phyloP scores from a whole-genome alignment of 2,329 filamentous ascomycete genomes.

The Ramularia collo-cygni region DNA sequence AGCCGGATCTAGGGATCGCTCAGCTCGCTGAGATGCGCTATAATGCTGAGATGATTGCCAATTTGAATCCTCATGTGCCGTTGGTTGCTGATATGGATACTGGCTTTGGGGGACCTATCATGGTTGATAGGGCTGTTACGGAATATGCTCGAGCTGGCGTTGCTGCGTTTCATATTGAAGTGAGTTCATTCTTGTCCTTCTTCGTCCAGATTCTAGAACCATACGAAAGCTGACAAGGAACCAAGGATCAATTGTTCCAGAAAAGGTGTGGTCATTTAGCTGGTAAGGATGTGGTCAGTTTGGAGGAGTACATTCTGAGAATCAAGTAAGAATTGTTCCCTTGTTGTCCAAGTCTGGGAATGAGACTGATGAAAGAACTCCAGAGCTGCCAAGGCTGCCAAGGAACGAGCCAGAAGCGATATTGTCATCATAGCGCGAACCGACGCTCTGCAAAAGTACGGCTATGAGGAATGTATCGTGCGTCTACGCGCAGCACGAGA shows the following conservation, averaged over 20 bases:
- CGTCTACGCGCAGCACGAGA: constrained; percentile 45
- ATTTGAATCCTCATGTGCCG: constrained; percentile 12
- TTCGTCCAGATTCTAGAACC: too few species aligned
- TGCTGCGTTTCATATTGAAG: constrained; percentile 7
- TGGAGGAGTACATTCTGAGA: constrained; percentile 43
- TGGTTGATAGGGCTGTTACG: constrained; percentile 49
- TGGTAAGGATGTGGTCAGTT: constrained; percentile 52
- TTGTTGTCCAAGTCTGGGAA: too few species aligned
- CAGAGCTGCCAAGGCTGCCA: constrained; percentile 43
- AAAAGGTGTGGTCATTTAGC: constrained; percentile 54
- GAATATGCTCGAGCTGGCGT: constrained; percentile 37
- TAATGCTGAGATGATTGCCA: constrained; percentile 19
- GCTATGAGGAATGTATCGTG: constrained; percentile 48
- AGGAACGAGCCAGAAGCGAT: constrained; percentile 43
- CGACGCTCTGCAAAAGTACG: constrained; percentile 50
- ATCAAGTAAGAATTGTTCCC: constrained; percentile 42
- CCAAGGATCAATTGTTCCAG: constrained; percentile 3
- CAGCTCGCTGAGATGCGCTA: constrained; percentile 17
- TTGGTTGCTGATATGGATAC: constrained; percentile 24
- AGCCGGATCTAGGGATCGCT: constrained; percentile 20
- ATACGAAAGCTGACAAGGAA: too few species aligned
- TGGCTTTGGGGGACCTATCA: constrained; percentile 34
- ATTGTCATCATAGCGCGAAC: constrained; percentile 59
- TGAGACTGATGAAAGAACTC: too few species aligned
- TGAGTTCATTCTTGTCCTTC: too few species aligned